Evolutionary conservation across 169 alveolate species (phyloP), one percentile per base, ranked within the genome.

Genomic region (Plasmodium sp.): DNA sequence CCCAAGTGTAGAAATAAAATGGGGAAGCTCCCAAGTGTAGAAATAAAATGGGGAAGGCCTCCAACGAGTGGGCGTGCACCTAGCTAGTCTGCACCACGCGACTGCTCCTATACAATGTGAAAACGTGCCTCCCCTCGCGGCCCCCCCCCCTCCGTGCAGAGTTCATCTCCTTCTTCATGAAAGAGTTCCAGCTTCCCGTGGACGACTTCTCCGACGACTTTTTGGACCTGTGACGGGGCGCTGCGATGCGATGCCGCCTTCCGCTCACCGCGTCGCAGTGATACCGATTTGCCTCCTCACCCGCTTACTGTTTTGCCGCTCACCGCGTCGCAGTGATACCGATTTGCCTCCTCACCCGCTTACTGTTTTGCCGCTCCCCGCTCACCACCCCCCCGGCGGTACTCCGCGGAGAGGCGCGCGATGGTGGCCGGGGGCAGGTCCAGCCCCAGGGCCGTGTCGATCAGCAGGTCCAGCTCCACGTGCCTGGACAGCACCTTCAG

Each of bases 171-270:
- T 85, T 85, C 62, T 85, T 85, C 36, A 75, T 77, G 39, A 62
- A 74, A 3, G 93, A 85, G 34, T 85, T 85, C 48, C 39, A 43
- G 3, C 67, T 85, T 54, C 54, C 93, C 36, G 9, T 75, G 3
- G 86, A 85, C 73, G 84, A 77, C 58, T 85, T 85, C 80, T 75
- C 93, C 1, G 93, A 85, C 33, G 93, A 85, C 33, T 85, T 85
- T 16, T 5, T 85, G 62, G 93, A 85, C 43, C 80, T 85, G 27
- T 85, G 67, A 85, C 39, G 34, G 54, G 12, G 31, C 6, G 58
- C 16, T 80, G 39, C 31, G 43, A 80, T 14, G 33, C 0, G 27
- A 22, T 22, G 9, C 54, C 36, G 39, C 58, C 3, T 5, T 48
- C 58, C 58, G 12, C 27, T 48, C 5, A 2, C n/a, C 16, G 5